Evolutionary conservation across 768 basidiomycete genomes (phyloP).

Genomic region (Mycena galericulata): DNA sequence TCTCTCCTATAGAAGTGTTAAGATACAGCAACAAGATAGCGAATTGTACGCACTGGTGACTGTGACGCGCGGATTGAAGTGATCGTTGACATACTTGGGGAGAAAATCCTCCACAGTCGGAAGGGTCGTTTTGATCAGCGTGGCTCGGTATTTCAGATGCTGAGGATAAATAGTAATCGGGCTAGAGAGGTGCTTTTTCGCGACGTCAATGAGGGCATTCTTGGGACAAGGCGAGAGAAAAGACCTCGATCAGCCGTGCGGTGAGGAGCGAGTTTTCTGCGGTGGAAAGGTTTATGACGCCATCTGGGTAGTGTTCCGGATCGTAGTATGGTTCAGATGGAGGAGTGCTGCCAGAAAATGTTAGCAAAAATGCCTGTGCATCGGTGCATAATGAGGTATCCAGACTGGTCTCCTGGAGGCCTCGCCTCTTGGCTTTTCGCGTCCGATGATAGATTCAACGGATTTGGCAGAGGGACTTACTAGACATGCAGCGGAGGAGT

Average conservation of each 20-base stretch:
- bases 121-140: slow-evolving; percentile 19
- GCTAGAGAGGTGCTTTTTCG: slow-evolving; percentile 22
- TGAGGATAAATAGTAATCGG: slow-evolving; percentile 18
- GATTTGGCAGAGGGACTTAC: no score
- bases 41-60: slow-evolving; percentile 19
- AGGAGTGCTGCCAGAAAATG: neutral
- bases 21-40: neutral
- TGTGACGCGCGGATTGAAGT: slow-evolving; percentile 26
- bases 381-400: no score
- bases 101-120: slow-evolving; percentile 33
- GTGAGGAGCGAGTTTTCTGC: slow-evolving; percentile 32
- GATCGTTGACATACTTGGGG: slow-evolving; percentile 32
- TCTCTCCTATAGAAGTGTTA: slow-evolving; percentile 11
- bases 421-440: no score
- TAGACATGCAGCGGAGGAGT: no score
- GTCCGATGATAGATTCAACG: no score
- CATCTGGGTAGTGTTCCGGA: slow-evolving; percentile 25
- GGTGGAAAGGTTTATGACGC: slow-evolving; percentile 29
- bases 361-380: no score
- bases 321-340: slow-evolving; percentile 28
- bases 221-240: neutral
- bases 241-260: slow-evolving; percentile 31
- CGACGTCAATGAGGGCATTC: neutral
- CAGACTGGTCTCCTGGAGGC: no score
- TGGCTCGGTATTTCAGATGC: slow-evolving; percentile 27